Conservation (phyloP, 441 rosid species). For the Pelargonium australe region DNA sequence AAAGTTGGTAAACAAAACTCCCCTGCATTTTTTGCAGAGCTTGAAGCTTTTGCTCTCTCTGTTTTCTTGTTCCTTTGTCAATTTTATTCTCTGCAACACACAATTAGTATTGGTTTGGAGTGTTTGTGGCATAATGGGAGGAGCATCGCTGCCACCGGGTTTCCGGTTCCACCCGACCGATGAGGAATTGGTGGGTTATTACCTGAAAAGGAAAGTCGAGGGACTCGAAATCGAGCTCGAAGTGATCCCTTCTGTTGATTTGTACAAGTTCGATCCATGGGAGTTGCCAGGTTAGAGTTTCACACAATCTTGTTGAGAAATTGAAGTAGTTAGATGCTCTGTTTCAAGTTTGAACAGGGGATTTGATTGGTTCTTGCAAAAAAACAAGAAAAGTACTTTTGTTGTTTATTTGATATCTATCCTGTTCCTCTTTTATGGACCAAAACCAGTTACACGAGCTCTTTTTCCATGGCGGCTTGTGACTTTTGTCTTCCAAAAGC, state of each 20-base stretch:
- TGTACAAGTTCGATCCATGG: constrained; percentile 94
- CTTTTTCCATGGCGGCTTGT: constrained; percentile 13
- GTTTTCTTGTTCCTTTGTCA: background rate
- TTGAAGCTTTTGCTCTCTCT: background rate
- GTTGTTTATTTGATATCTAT: background rate
- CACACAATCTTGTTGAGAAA: background rate
- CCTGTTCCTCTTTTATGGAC: background rate
- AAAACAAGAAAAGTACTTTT: background rate
- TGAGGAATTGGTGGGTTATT: constrained; percentile 27
- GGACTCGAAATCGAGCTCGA: constrained; percentile 73
- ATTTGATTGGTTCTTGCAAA: too few relatives aligned
- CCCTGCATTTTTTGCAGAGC: too few relatives aligned
- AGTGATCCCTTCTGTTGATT: constrained; percentile 64
- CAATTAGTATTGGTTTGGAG: background rate
- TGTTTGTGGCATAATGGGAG: constrained; percentile 37
- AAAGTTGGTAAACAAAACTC: background rate
- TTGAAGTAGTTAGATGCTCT: background rate
- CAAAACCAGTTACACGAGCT: background rate
- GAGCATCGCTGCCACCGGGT: constrained; percentile 73
- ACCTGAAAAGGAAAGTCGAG: constrained; percentile 36
- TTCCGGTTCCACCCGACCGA: constrained; percentile 40
- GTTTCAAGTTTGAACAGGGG: background rate
- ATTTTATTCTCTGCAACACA: background rate
- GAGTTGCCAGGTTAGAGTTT: constrained; percentile 63
- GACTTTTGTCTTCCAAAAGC: constrained; percentile 15